These are phyloP conservation scores for Elsinoe ampelina DNA, from an alignment of 2,329 filamentous ascomycete genomes.

Conservation along the genomic window DNA sequence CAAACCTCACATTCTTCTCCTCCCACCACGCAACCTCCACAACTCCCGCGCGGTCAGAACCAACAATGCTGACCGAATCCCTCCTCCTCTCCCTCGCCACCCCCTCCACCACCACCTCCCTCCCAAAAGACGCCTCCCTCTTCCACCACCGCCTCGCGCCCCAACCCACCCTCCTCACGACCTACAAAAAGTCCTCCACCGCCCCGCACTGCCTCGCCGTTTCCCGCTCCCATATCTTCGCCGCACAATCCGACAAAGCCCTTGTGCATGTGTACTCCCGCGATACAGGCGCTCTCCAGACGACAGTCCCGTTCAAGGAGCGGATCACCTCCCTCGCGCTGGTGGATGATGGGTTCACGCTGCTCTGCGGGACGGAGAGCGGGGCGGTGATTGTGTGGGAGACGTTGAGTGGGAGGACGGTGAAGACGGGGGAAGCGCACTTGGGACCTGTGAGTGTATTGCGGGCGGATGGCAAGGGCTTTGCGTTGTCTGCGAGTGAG, in stretches of 20 bases:
- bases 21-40: background rate
- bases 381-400: conserved; percentile 90
- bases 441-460: conserved; percentile 72
- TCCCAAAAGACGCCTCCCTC: conserved; percentile 71
- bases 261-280: conserved; percentile 88
- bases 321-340: conserved; percentile 70
- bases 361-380: conserved; percentile 73
- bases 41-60: background rate
- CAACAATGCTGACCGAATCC: conserved; percentile 41
- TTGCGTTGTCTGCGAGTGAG: conserved; percentile 67
- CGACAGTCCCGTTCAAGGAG: conserved; percentile 78
- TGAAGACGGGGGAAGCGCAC: conserved; percentile 68
- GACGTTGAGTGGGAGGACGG: conserved; percentile 65
- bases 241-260: conserved; percentile 83
- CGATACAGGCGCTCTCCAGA: conserved; percentile 76
- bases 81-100: conserved; percentile 41
- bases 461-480: conserved; percentile 58
- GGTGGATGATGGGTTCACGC: conserved; percentile 55
- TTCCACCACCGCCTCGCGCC: conserved; percentile 78
- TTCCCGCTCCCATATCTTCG: conserved; percentile 75
- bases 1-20: background rate
- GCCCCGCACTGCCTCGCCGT: conserved; percentile 69
- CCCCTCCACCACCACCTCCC: conserved; percentile 36
- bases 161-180: conserved; percentile 59
- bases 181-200: conserved; percentile 90